These are phyloP conservation scores for Marchantia paleacea DNA, from an alignment of 225 moss, liverwort and hornwort genomes.

Conservation along the genomic window DNA sequence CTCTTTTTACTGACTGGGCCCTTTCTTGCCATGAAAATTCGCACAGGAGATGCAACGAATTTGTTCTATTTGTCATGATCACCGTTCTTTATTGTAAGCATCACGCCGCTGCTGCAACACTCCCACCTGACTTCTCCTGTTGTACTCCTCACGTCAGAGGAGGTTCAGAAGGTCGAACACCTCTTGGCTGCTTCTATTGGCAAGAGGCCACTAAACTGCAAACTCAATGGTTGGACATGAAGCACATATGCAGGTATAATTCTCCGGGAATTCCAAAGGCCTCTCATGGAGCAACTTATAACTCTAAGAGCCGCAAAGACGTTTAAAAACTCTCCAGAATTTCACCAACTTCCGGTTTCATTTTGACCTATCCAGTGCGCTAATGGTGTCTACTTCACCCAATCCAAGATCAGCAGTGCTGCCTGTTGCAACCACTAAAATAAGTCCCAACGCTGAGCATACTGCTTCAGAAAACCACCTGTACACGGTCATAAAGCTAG, in stretches of 20 bases:
- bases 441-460: constrained; percentile 9
- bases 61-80: not conserved
- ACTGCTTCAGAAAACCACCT: not conserved
- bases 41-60: not conserved
- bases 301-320: constrained; percentile 21
- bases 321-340: constrained; percentile 16
- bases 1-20: not conserved
- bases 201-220: not conserved
- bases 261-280: constrained; percentile 9
- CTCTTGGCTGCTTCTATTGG: constrained; percentile 2
- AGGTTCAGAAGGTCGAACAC: not conserved
- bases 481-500: constrained; percentile 1
- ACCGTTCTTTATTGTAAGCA: constrained; percentile 13
- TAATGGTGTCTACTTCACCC: not conserved
- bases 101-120: not conserved
- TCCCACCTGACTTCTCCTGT: constrained; percentile 4
- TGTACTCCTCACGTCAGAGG: not conserved
- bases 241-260: constrained; percentile 12
- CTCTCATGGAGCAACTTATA: constrained; percentile 12
- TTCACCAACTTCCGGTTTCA: constrained; percentile 6
- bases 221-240: constrained; percentile 4
- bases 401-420: constrained; percentile 1
- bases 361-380: constrained; percentile 3
- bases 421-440: constrained; percentile 12
- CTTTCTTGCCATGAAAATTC: not conserved